Evolutionary conservation across 1,284 basidiomycete species (phyloP).

Genomic region (Microbotryum scabiosae): DNA sequence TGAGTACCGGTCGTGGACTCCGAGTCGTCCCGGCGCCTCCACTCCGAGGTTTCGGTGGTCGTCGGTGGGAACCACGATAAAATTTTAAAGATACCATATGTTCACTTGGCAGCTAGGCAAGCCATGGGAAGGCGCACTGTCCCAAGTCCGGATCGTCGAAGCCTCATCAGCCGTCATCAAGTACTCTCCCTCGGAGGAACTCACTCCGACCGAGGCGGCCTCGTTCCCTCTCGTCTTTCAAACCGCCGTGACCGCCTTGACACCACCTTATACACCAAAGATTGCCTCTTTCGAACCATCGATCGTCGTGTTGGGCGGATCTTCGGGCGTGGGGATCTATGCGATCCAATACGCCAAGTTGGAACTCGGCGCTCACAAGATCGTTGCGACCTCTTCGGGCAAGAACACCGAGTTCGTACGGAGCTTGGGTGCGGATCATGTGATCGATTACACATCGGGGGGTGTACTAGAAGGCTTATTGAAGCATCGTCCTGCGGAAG

Average conservation of each 20-base stretch:
- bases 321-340: constrained; percentile 53
- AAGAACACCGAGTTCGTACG: constrained; percentile 48
- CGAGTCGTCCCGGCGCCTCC: no score
- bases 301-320: constrained; percentile 59
- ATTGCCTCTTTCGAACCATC: constrained; percentile 5
- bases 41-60: background rate
- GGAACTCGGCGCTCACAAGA: constrained; percentile 45
- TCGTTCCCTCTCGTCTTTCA: constrained; percentile 51
- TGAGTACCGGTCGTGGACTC: background rate
- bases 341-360: constrained; percentile 59
- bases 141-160: constrained; percentile 38
- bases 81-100: background rate
- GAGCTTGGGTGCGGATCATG: constrained; percentile 45
- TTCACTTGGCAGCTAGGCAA: constrained; percentile 8
- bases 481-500: constrained; percentile 36
- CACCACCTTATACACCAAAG: constrained; percentile 33
- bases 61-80: background rate
- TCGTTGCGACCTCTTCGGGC: constrained; percentile 51
- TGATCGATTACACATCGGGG: constrained; percentile 54
- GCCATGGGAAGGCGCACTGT: constrained; percentile 23
- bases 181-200: constrained; percentile 44
- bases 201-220: constrained; percentile 51
- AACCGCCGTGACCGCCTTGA: constrained; percentile 53
- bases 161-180: constrained; percentile 37
- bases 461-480: constrained; percentile 46